Base-by-base conservation (phyloP, 108 stramenopile species). In the Fistulifera solaris region DNA sequence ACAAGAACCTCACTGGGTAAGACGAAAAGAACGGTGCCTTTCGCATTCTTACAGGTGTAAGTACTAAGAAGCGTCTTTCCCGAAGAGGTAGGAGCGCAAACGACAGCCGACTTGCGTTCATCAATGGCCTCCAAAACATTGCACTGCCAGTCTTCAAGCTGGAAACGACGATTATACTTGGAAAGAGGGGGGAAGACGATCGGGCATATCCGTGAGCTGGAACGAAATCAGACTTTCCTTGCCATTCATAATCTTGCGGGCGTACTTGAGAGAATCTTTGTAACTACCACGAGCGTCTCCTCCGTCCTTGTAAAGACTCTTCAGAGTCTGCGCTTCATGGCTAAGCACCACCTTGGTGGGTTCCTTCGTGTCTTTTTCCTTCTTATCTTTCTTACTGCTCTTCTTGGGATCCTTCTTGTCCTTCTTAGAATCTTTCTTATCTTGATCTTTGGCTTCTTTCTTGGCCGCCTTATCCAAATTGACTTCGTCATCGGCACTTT, bases 61-160 rank as follows among this genome's bases (percentile, higher is more conserved):
- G 96, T 96, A 75, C 95, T 96, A 52, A 99, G 73, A 56, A 99
- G 84, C 52, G 98, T 99, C 84, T 99, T 99, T 31, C 98, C 98
- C 16, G 94, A 95, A 0, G 95, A 96, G 21, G 98, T 99, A 1
- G 98, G 98, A 14, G 98, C 98, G 65, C 94, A 95, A 46, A 99
- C 95, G 47, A 99, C 93, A 52, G 94, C 96, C 24, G 93, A 94
- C 62, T 75, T 66, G 27, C 83, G 75, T 24, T 84, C 59, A 71
- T 99, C 96, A 56, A 99, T 96, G 28, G 90, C 85, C 38, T 72
- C 56, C 13, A 99, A 72, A 40, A 99, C 90, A 41, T 76, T 76
- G 70, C 93, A 96, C 84, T 99, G 98, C 98, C 98, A 99, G 61
- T 73, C 71, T 62, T 99, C 98, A 42, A 99, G 78, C 63, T 85